phyloP scores from a whole-genome alignment of 2,329 filamentous ascomycete species.

The Xenosphaeropsis pyriputrescens region DNA sequence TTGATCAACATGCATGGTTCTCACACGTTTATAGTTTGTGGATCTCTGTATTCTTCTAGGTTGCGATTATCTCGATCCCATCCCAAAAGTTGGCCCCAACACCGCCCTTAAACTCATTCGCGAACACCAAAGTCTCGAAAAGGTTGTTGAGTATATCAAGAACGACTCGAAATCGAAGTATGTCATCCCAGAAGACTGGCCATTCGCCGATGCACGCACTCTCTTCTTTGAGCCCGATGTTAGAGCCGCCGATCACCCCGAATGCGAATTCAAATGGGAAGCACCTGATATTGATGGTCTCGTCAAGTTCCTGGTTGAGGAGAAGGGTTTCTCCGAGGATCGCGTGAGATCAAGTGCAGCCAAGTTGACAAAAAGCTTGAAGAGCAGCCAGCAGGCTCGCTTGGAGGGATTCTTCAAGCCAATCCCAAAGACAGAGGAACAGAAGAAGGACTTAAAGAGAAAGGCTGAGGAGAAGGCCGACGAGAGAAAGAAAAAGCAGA shows the following conservation, averaged over 20 bases:
- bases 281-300: constrained; percentile 82
- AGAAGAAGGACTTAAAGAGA: constrained; percentile 75
- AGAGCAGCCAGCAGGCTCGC: constrained; percentile 78
- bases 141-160: constrained; percentile 68
- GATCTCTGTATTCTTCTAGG: constrained; percentile 95
- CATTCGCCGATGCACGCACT: constrained; percentile 77
- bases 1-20: not conserved
- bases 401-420: constrained; percentile 97
- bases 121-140: constrained; percentile 78
- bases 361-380: constrained; percentile 77
- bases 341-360: constrained; percentile 68
- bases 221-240: constrained; percentile 91
- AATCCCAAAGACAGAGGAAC: constrained; percentile 71
- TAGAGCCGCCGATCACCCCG: constrained; percentile 62
- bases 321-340: constrained; percentile 96
- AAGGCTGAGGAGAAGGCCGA: constrained; percentile 89
- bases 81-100: constrained; percentile 84
- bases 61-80: constrained; percentile 93
- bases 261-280: constrained; percentile 98
- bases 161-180: constrained; percentile 63
- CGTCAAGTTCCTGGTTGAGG: constrained; percentile 75
- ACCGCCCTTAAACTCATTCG: constrained; percentile 90
- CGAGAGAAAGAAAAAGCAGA: constrained; percentile 88
- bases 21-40: constrained; percentile 28
- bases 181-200: constrained; percentile 89